Percentiles rank a stretch among this genome's conserved stretches.
Conservation (phyloP, 257 asterid genomes). For the Salvia hispanica region DNA sequence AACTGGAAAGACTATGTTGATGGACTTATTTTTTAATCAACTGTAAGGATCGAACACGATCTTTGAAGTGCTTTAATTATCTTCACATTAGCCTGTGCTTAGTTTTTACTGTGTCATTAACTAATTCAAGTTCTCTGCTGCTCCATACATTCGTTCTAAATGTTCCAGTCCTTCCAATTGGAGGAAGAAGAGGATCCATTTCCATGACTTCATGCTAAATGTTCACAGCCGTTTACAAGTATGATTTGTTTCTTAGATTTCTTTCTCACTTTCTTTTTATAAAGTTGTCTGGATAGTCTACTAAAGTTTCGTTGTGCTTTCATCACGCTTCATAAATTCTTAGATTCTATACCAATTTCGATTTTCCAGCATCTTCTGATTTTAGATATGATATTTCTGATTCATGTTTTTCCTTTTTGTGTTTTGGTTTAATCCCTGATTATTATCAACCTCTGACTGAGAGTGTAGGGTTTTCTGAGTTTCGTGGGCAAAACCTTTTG, state of each 20-base stretch:
- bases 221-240: constrained; percentile 93
- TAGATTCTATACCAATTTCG: not conserved
- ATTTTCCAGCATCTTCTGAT: no score
- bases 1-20: constrained; percentile 96
- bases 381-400: no score
- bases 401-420: no score
- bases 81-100: constrained; percentile 40
- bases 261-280: not conserved
- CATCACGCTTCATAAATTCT: constrained; percentile 17
- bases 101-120: constrained; percentile 22
- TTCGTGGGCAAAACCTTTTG: no score
- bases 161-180: constrained; percentile 71
- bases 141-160: constrained; percentile 17
- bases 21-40: constrained; percentile 81
- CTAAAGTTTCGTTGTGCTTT: constrained; percentile 14
- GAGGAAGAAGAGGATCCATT: constrained; percentile 96
- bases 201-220: constrained; percentile 91
- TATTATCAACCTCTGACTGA: no score
- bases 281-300: constrained; percentile 6
- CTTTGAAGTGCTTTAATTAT: constrained; percentile 12
- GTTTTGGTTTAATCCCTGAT: no score
- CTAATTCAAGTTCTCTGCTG: not conserved
- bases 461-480: no score
- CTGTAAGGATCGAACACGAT: constrained; percentile 54
- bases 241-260: constrained; percentile 24